Conservation (phyloP, 345 rosid species). For the Mallotus nudiflorus region DNA sequence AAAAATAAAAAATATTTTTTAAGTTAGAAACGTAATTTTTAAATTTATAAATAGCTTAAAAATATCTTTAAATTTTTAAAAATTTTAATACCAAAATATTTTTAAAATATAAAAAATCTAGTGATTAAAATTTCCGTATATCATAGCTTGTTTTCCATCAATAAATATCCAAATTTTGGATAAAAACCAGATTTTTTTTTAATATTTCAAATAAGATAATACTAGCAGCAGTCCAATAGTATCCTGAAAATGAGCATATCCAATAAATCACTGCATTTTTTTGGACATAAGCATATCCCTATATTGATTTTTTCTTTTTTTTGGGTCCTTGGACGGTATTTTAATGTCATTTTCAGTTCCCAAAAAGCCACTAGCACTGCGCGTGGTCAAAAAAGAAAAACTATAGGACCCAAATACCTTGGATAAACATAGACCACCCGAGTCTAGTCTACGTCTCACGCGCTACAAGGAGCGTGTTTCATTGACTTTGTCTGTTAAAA, state of each 20-base stretch:
- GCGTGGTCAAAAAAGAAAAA: slow-evolving; percentile 26
- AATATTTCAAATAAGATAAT: too few species aligned
- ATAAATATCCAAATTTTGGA: background rate
- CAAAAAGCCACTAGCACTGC: background rate
- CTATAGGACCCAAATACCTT: background rate
- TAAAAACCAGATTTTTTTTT: background rate
- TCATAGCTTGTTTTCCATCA: too few species aligned
- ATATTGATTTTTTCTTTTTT: background rate
- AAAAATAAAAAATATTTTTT: too few species aligned
- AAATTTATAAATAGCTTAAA: too few species aligned
- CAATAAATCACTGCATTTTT: too few species aligned
- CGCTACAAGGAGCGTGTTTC: background rate
- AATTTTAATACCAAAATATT: too few species aligned
- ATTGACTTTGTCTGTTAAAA: background rate
- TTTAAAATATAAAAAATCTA: too few species aligned
- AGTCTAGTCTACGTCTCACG: background rate
- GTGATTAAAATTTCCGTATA: too few species aligned
- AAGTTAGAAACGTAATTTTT: too few species aligned
- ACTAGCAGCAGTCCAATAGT: too few species aligned
- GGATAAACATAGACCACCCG: background rate
- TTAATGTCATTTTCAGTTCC: background rate
- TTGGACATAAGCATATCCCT: background rate
- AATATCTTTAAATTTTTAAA: too few species aligned
- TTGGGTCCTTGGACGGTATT: background rate
- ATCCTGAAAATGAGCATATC: background rate